Percentiles rank a stretch among this genome's conserved stretches.
phyloP scores from a whole-genome alignment of 495 filamentous ascomycete species.

The Hypoxylon trugodes region DNA sequence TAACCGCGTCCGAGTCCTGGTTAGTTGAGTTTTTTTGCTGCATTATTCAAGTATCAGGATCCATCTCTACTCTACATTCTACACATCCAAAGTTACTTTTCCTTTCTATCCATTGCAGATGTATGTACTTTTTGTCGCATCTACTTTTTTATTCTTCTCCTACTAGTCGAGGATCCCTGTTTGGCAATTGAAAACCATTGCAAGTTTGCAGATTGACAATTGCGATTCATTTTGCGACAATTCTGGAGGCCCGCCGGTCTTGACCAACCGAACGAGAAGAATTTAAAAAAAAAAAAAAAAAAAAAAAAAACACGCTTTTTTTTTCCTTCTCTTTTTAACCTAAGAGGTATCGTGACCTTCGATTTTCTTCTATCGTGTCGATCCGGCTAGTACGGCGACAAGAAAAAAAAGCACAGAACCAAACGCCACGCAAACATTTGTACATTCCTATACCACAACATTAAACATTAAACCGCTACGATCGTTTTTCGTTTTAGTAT shows the following conservation, averaged over 20 bases:
- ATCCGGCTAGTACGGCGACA: slow-evolving; percentile 12
- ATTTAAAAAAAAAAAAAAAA: too few species aligned
- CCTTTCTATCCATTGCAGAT: not conserved
- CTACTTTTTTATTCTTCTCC: not conserved
- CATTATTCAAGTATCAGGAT: slow-evolving; percentile 32
- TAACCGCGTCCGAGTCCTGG: slow-evolving; percentile 29
- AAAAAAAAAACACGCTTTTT: too few species aligned
- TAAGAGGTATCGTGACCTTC: slow-evolving; percentile 30
- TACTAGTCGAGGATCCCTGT: slow-evolving; percentile 1
- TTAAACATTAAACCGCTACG: too few species aligned
- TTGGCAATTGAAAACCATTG: not conserved
- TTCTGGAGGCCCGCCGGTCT: not conserved
- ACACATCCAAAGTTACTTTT: slow-evolving; percentile 36
- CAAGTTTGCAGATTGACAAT: not conserved
- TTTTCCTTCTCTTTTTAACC: not conserved
- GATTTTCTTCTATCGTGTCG: slow-evolving; percentile 7
- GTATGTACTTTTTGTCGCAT: not conserved
- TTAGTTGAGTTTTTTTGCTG: slow-evolving; percentile 24
- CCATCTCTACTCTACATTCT: too few species aligned
- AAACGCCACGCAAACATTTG: slow-evolving; percentile 15
- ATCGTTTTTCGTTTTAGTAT: not conserved
- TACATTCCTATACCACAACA: not conserved
- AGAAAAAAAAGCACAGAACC: not conserved
- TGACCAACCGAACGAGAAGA: not conserved
- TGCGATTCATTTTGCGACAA: not conserved